These are phyloP conservation scores for Suhomyces coccinellae DNA, from an alignment of 1,139 yeast genomes.

Conservation along the genomic window DNA sequence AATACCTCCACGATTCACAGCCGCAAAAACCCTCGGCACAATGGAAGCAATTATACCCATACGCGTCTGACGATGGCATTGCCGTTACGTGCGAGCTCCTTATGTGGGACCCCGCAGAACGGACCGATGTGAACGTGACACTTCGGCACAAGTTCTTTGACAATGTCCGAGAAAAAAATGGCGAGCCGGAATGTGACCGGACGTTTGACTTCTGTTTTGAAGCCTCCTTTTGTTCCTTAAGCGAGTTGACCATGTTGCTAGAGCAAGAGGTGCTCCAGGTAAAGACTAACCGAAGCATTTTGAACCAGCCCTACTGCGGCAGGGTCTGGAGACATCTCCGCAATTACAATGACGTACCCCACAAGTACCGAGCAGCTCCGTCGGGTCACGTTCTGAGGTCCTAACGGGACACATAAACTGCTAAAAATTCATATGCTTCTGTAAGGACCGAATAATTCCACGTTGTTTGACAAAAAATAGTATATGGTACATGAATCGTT, in stretches of 20 bases:
- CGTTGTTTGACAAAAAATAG: not conserved
- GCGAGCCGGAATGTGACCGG: conserved; percentile 50
- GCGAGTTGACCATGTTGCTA: conserved; percentile 45
- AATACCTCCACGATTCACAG: not conserved
- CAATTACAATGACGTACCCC: not conserved
- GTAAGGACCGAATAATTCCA: conserved; percentile 1
- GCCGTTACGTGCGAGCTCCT: conserved; percentile 51
- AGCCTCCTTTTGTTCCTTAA: conserved; percentile 31
- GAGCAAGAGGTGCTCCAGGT: conserved; percentile 45
- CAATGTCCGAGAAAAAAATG: conserved; percentile 46
- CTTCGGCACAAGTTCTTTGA: conserved; percentile 53
- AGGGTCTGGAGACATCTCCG: not conserved
- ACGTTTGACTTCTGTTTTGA: conserved; percentile 68
- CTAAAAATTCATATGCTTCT: conserved; percentile 5
- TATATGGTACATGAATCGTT: not conserved
- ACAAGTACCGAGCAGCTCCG: not conserved
- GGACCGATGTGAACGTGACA: conserved; percentile 52
- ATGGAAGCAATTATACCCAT: conserved; percentile 59
- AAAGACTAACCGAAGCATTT: not conserved
- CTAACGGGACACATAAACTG: not conserved
- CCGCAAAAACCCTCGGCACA: conserved; percentile 38
- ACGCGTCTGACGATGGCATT: conserved; percentile 51
- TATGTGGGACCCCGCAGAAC: conserved; percentile 56
- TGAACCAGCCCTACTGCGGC: not conserved
- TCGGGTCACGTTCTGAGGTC: not conserved